Evolutionary conservation across 148 eudicot species (phyloP).

Genomic region (Camellia lanceoleosa): DNA sequence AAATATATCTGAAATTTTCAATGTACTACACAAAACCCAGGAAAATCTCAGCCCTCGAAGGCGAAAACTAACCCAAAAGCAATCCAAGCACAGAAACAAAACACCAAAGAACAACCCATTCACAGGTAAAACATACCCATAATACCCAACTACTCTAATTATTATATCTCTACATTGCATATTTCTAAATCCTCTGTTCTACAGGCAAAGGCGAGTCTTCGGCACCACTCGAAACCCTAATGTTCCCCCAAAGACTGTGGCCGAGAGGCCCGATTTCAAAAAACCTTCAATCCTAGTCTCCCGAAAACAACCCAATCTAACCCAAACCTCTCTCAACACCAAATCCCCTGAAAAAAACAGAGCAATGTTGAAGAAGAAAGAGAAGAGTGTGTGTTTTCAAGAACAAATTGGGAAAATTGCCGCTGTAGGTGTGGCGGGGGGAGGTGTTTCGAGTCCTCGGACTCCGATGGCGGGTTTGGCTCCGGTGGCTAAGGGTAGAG

Average conservation of each 20-base stretch:
- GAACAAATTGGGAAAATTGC: constrained; percentile 12
- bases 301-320: constrained; percentile 16
- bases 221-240: constrained; percentile 35
- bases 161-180: neutral
- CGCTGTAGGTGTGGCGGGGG: neutral
- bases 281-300: constrained; percentile 18
- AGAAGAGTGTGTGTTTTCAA: constrained; percentile 39
- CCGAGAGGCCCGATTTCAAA: constrained; percentile 6
- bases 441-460: constrained; percentile 14
- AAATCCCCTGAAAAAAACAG: constrained; percentile 10
- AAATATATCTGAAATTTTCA: no score
- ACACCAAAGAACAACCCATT: constrained; percentile 17
- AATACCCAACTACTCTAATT: neutral
- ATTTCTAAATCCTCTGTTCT: constrained; percentile 1
- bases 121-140: constrained; percentile 12
- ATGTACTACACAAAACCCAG: neutral
- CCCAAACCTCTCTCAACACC: neutral
- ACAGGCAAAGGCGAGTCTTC: constrained; percentile 36
- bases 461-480: constrained; percentile 29
- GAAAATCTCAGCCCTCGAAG: constrained; percentile 21
- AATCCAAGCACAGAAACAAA: constrained; percentile 13
- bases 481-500: constrained; percentile 17
- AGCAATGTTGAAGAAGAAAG: constrained; percentile 18
- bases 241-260: constrained; percentile 18
- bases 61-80: constrained; percentile 22